phyloP scores from a whole-genome alignment of 768 basidiomycete genomes.

The Terana coerulea region DNA sequence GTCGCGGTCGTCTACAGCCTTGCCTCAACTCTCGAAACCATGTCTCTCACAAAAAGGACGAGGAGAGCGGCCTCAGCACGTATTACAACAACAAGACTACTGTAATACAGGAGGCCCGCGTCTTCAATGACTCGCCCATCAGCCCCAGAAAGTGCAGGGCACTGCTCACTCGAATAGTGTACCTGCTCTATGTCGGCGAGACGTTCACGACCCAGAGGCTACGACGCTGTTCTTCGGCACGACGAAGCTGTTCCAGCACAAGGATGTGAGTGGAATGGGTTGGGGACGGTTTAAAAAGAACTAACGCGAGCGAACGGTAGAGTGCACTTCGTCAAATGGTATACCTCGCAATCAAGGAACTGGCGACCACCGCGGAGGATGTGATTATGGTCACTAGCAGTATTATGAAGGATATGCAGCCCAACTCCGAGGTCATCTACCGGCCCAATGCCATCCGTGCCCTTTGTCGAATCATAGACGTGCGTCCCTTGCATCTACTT shows the following conservation, averaged over 20 bases:
- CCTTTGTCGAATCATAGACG: constrained; percentile 94
- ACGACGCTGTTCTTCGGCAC: constrained; percentile 98
- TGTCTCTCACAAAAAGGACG: constrained; percentile 93
- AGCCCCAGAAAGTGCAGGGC: constrained; percentile 96
- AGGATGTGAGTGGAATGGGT: constrained; percentile 73
- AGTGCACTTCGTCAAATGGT: constrained; percentile 96
- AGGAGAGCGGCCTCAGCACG: constrained; percentile 87
- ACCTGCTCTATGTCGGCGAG: constrained; percentile 95
- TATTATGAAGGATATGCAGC: constrained; percentile 99
- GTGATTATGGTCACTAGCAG: constrained; percentile 99
- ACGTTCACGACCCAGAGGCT: constrained; percentile 90
- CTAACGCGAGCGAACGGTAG: constrained; percentile 36
- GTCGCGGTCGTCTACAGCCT: constrained; percentile 14
- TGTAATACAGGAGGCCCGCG: constrained; percentile 95
- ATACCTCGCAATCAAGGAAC: constrained; percentile 97
- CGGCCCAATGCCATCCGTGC: constrained; percentile 97
- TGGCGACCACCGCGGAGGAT: constrained; percentile 93
- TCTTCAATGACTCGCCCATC: constrained; percentile 99
- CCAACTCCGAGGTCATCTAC: constrained; percentile 98
- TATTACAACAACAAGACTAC: constrained; percentile 98
- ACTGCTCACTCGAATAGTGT: constrained; percentile 93
- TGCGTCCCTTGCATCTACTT: constrained; percentile 52
- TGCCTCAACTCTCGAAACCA: constrained; percentile 27
- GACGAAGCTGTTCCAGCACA: constrained; percentile 98
- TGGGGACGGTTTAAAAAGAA: neutral